Base-by-base conservation (phyloP, 2,329 filamentous ascomycete species). In the Neopestalotiopsis sp. region DNA sequence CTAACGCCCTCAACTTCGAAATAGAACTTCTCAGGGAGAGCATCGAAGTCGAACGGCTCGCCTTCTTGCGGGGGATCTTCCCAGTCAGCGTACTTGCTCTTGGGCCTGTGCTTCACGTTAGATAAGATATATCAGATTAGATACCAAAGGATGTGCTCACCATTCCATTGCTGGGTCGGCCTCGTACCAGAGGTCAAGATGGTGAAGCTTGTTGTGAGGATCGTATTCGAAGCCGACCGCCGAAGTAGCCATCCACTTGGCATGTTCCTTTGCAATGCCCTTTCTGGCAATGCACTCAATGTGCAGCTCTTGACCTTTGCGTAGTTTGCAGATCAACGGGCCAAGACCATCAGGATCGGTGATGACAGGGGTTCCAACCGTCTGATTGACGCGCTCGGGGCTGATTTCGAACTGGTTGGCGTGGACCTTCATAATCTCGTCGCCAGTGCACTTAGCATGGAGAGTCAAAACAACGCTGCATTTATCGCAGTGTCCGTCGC, bases 161-260 rank as follows among this genome's bases (percentile, higher is more conserved):
- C 95, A 98, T 85, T 98, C 95, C 76, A 90, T 88, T 69, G 89
- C 87, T 1, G 93, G 82, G 81, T 97, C 92, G 74, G 91, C 89
- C 84, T 99, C 96, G 79, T 94, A 98, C 96, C 96, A 99, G 81
- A 97, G 90, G 77, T 97, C 94, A 68, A 96, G 86, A 81, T 99
- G 96, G 73, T 91, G 89, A 73, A 99, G 85, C 83, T 97, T 98
- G 84, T 99, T 99, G 81, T 97, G 93, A 70, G 96, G 96, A 79
- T 99, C 96, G 81, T 99, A 99, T 81, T 99, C 96, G 79, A 99
- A 99, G 30, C 94, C 95, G 56, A 99, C 91, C 3, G 96, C 96
- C 56, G 94, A 89, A 45, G 93, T 95, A 1, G 96, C 95, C 76
- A 94, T 93, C 96, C 96, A 99, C 82, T 99, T 99, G 10, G 96